These are phyloP conservation scores for Schizophyllum commune DNA, from an alignment of 1,284 basidiomycete genomes.

Conservation along the genomic window DNA sequence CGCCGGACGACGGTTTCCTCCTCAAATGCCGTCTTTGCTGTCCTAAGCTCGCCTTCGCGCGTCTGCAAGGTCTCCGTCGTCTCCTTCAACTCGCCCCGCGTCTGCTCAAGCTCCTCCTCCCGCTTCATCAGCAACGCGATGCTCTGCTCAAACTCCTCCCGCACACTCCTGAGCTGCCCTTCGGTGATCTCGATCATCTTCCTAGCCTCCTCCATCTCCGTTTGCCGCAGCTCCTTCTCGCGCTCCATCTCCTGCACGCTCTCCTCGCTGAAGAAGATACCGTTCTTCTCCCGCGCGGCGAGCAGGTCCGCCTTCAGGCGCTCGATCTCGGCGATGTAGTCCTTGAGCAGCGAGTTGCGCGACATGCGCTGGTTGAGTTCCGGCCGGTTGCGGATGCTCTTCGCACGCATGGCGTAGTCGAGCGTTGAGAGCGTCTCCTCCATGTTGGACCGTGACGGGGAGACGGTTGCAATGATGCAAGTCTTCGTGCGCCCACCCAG, in stretches of 20 bases:
- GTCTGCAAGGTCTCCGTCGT: slow-evolving; percentile 47
- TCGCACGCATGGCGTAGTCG: slow-evolving; percentile 94
- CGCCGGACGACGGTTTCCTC: slow-evolving; percentile 74
- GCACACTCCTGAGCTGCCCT: slow-evolving; percentile 69
- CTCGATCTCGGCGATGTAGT: slow-evolving; percentile 95
- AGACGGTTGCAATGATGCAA: slow-evolving; percentile 95
- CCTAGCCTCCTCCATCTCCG: slow-evolving; percentile 74
- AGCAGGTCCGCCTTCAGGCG: slow-evolving; percentile 87
- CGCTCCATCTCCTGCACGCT: slow-evolving; percentile 79
- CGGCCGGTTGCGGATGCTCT: slow-evolving; percentile 93
- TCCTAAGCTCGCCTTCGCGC: slow-evolving; percentile 48
- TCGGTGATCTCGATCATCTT: slow-evolving; percentile 80
- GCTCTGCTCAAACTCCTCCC: slow-evolving; percentile 87
- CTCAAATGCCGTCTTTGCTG: slow-evolving; percentile 51
- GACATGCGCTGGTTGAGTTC: slow-evolving; percentile 95
- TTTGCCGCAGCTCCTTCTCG: slow-evolving; percentile 69
- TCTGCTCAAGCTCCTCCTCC: slow-evolving; percentile 66
- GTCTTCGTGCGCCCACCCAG: slow-evolving; percentile 98
- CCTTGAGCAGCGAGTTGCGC: slow-evolving; percentile 86
- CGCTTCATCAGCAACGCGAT: slow-evolving; percentile 68
- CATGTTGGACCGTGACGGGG: slow-evolving; percentile 85
- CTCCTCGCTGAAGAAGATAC: slow-evolving; percentile 87
- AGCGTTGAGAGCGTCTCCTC: slow-evolving; percentile 98
- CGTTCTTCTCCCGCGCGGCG: slow-evolving; percentile 90
- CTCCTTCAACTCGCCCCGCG: slow-evolving; percentile 50